Percentiles rank a stretch among this genome's conserved stretches.
Evolutionary conservation across 306 rosid genomes (phyloP).

Genomic region (Ormosia semicastrata): DNA sequence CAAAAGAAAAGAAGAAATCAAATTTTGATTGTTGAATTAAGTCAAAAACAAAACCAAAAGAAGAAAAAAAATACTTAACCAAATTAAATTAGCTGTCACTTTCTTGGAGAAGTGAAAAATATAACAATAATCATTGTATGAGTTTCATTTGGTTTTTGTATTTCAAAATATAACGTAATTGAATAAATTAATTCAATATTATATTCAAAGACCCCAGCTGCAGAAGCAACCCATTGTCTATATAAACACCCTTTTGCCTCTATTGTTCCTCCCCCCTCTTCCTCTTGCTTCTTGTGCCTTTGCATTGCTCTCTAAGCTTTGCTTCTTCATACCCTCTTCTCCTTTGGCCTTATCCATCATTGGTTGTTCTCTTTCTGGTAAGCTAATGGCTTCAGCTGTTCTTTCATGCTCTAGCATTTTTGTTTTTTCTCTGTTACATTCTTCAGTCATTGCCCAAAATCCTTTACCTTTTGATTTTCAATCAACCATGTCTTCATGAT

Average conservation of each 20-base stretch:
- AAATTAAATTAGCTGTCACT: conserved; percentile 38
- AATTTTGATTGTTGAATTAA: conserved; percentile 30
- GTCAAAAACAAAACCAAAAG: not conserved
- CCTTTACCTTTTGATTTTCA: conserved; percentile 6
- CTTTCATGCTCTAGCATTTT: conserved; percentile 33
- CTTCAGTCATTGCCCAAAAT: not conserved
- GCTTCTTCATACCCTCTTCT: conserved; percentile 31
- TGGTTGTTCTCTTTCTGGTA: conserved; percentile 37
- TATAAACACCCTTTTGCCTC: conserved; percentile 49
- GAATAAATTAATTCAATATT: conserved; percentile 15
- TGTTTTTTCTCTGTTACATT: not conserved
- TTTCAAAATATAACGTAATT: conserved; percentile 34
- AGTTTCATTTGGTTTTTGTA: conserved; percentile 21
- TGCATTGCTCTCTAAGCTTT: conserved; percentile 31
- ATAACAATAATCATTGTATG: conserved; percentile 16
- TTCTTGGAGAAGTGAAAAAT: conserved; percentile 22
- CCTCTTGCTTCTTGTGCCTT: conserved; percentile 27
- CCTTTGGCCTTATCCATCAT: not conserved
- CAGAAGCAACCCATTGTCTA: conserved; percentile 43
- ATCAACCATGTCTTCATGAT: conserved; percentile 19
- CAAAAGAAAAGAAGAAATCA: conserved; percentile 14
- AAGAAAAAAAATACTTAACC: not conserved
- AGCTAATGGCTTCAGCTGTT: conserved; percentile 27
- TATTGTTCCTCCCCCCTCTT: conserved; percentile 49
- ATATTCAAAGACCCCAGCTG: conserved; percentile 17